Conservation (phyloP, 768 basidiomycete species). For the Lactifluus rugatus region DNA sequence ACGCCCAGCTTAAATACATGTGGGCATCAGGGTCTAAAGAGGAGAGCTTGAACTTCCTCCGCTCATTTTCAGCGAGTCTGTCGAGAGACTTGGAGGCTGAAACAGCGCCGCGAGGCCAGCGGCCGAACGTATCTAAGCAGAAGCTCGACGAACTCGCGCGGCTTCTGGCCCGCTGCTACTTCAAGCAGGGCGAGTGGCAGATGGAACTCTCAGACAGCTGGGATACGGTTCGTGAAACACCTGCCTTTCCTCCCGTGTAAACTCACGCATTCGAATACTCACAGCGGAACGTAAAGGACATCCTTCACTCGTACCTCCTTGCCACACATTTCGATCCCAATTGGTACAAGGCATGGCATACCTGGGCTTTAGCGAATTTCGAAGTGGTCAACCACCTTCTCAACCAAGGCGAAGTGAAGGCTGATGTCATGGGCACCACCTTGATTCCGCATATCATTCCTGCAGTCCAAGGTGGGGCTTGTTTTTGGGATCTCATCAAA, state of each 20-base stretch:
- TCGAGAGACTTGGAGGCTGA: conserved; percentile 64
- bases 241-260: neutral
- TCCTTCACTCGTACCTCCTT: conserved; percentile 72
- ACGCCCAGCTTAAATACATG: conserved; percentile 90
- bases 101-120: conserved; percentile 36
- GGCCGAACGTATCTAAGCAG: conserved; percentile 44
- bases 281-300: conserved; percentile 71
- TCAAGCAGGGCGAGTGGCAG: conserved; percentile 96
- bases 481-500: neutral
- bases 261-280: conserved; percentile 17
- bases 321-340: conserved; percentile 85
- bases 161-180: conserved; percentile 93
- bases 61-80: conserved; percentile 70
- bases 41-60: conserved; percentile 74
- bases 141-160: conserved; percentile 63
- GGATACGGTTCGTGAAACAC: conserved; percentile 49
- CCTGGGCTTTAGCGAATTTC: conserved; percentile 95
- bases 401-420: conserved; percentile 45
- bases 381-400: conserved; percentile 84
- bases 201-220: conserved; percentile 70
- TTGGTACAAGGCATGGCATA: conserved; percentile 99
- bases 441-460: conserved; percentile 82
- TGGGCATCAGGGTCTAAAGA: conserved; percentile 81
- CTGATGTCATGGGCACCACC: conserved; percentile 49
- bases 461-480: conserved; percentile 67